Evolutionary conservation across 352 stramenopile genomes (phyloP).

Genomic region (Albugo laibachii): DNA sequence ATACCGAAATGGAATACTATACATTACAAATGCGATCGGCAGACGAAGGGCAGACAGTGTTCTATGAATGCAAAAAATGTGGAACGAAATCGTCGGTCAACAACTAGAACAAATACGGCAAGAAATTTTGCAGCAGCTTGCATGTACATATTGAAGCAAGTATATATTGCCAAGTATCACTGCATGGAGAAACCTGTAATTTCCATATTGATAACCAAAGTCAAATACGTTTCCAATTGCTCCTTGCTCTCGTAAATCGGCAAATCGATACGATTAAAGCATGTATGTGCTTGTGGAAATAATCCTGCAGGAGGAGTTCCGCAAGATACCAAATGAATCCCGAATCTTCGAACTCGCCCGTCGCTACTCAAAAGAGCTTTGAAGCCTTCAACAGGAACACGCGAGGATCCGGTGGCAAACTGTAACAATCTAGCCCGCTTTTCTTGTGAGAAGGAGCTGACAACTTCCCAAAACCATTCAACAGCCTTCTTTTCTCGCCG

Average conservation of each 20-base stretch:
- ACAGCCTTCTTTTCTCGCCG: constrained; percentile 42
- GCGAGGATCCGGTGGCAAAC: constrained; percentile 80
- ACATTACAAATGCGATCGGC: constrained; percentile 97
- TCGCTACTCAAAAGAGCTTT: constrained; percentile 61
- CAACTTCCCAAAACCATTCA: constrained; percentile 80
- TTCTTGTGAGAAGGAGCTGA: constrained; percentile 62
- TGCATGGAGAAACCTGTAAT: constrained; percentile 94
- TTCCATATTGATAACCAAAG: constrained; percentile 96
- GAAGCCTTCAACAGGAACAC: constrained; percentile 92
- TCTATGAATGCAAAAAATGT: constrained; percentile 99
- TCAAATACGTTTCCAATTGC: constrained; percentile 88
- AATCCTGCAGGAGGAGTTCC: constrained; percentile 39
- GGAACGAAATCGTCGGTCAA: constrained; percentile 80
- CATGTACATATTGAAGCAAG: too few relatives aligned
- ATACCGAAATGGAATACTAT: constrained; percentile 97
- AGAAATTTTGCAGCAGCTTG: not conserved
- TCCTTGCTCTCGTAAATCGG: constrained; percentile 47
- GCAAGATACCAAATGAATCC: constrained; percentile 87
- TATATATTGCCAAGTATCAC: constrained; percentile 16
- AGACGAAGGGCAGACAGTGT: constrained; percentile 99
- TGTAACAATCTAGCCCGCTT: constrained; percentile 74
- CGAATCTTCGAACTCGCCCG: constrained; percentile 85
- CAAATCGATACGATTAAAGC: constrained; percentile 78
- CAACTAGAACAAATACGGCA: constrained; percentile 24
- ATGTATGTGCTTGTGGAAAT: constrained; percentile 74